A percentile compares a stretch with the other conserved stretches of the same genome.
These are phyloP conservation scores for Lycium barbarum DNA, from an alignment of 257 asterid species.

Conservation along the genomic window DNA sequence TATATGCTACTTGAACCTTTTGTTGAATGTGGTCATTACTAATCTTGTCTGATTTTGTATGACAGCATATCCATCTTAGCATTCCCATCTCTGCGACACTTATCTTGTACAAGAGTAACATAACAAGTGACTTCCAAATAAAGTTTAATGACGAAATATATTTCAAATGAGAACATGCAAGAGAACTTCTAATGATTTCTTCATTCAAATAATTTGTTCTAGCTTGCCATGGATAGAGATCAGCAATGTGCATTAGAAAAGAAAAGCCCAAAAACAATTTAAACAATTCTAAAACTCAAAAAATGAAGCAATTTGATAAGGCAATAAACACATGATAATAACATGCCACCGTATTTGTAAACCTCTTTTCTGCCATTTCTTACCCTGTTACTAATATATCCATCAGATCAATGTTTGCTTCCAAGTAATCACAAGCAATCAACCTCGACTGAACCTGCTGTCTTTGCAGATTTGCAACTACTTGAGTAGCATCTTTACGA, in stretches of 20 bases:
- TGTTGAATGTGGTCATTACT: too few species aligned
- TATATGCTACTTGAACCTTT: too few species aligned
- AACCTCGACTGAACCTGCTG: slow-evolving; percentile 94
- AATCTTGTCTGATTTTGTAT: too few species aligned
- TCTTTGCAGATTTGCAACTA: slow-evolving; percentile 97
- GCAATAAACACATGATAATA: neutral
- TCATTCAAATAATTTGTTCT: too few species aligned
- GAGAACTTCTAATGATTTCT: neutral
- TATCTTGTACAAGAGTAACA: neutral
- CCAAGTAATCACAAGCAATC: slow-evolving; percentile 97
- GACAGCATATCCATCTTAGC: too few species aligned
- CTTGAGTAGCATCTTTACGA: slow-evolving; percentile 96
- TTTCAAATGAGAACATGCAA: neutral
- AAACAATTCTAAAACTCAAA: neutral
- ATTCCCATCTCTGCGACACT: too few species aligned
- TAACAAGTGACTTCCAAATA: neutral
- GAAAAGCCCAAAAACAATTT: neutral
- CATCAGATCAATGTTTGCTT: slow-evolving; percentile 88
- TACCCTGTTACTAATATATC: slow-evolving; percentile 81
- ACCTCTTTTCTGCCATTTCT: slow-evolving; percentile 29
- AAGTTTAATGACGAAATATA: neutral
- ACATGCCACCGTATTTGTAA: neutral
- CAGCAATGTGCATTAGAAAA: neutral
- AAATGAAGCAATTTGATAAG: neutral
- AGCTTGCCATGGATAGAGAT: neutral